Evolutionary conservation across 129 eudicot species (phyloP).

Genomic region (Escallonia rubra): DNA sequence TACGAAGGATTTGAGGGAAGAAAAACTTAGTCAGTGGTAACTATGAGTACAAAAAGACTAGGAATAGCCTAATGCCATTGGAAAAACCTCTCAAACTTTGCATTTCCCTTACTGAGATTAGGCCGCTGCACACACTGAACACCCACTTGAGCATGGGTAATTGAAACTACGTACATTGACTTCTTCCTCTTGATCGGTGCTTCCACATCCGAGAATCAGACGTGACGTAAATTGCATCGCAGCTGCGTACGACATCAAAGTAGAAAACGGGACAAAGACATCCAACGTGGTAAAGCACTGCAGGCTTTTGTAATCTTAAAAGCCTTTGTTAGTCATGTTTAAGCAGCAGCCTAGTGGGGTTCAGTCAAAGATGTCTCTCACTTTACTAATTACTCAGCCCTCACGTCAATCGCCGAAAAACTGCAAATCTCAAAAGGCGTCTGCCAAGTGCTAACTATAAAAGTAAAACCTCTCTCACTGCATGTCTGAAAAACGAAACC

Average conservation of each 20-base stretch:
- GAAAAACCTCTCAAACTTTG: too few species aligned
- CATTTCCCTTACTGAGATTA: too few species aligned
- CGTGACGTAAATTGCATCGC: background rate
- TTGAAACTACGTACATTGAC: too few species aligned
- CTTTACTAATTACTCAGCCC: background rate
- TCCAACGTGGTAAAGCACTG: background rate
- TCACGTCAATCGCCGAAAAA: background rate
- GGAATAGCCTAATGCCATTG: too few species aligned
- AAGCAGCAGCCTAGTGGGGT: conserved; percentile 4
- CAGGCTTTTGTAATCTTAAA: background rate
- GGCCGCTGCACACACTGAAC: too few species aligned
- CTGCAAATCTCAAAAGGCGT: background rate
- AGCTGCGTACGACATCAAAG: background rate
- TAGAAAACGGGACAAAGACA: background rate
- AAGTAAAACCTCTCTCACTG: background rate
- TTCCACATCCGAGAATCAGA: too few species aligned
- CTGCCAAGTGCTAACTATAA: background rate
- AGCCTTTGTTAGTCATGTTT: background rate
- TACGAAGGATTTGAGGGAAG: too few species aligned
- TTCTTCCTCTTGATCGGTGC: too few species aligned
- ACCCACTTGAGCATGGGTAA: too few species aligned
- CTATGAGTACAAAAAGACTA: too few species aligned
- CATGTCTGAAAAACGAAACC: background rate
- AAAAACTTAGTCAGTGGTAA: too few species aligned
- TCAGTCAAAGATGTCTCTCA: background rate